phyloP scores from a whole-genome alignment of 257 asterid genomes.

The Fraxinus excelsior region DNA sequence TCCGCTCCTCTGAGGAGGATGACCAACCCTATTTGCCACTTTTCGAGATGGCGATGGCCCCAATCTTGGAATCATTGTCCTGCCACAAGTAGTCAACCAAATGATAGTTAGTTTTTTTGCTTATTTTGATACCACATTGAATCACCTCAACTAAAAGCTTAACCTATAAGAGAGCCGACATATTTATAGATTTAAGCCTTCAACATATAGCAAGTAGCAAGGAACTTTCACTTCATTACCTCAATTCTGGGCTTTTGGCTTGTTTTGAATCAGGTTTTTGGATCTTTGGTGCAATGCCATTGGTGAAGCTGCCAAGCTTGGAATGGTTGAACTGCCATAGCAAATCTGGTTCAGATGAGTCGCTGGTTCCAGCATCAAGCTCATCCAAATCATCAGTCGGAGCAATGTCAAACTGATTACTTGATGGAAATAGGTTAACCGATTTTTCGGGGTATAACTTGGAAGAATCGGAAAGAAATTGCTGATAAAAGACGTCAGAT shows the following conservation, averaged over 20 bases:
- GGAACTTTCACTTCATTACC: constrained; percentile 43
- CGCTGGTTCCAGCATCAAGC: constrained; percentile 80
- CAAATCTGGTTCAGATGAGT: constrained; percentile 87
- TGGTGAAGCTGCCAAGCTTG: constrained; percentile 49
- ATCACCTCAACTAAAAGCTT: not conserved
- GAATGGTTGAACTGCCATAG: constrained; percentile 82
- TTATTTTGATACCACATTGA: no score
- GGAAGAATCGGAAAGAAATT: constrained; percentile 52
- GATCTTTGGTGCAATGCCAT: constrained; percentile 51
- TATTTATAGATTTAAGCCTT: not conserved
- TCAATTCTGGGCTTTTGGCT: constrained; percentile 59
- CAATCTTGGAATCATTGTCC: constrained; percentile 62
- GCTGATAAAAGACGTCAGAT: constrained; percentile 49
- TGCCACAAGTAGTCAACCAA: constrained; percentile 29
- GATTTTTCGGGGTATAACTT: constrained; percentile 51
- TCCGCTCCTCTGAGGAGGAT: constrained; percentile 49
- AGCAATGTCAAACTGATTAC: constrained; percentile 45
- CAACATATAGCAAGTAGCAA: not conserved
- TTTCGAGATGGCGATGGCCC: constrained; percentile 74
- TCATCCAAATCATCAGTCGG: constrained; percentile 70
- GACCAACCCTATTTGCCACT: constrained; percentile 46
- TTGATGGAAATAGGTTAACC: constrained; percentile 37
- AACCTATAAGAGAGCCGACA: not conserved
- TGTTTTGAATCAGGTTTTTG: constrained; percentile 52
- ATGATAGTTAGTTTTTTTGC: not conserved